These are phyloP conservation scores for Cladophialophora immunda DNA, from an alignment of 2,329 filamentous ascomycete species.

Conservation along the genomic window DNA sequence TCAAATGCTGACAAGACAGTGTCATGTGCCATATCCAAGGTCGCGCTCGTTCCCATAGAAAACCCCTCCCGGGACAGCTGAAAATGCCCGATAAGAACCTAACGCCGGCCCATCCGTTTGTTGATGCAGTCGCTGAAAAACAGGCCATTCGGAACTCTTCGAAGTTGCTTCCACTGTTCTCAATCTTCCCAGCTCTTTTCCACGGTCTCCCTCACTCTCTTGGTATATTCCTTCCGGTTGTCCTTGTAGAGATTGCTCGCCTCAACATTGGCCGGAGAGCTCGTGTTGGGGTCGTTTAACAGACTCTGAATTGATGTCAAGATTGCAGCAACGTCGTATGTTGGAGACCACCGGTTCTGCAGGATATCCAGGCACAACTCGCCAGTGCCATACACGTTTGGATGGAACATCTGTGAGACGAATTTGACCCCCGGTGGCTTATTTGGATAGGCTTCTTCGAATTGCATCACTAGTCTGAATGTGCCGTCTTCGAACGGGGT, in stretches of 20 bases:
- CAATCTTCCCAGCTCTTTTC: conserved; percentile 99
- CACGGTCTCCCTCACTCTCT: conserved; percentile 93
- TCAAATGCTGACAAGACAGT: background rate
- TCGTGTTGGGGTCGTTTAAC: conserved; percentile 98
- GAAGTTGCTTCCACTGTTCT: background rate
- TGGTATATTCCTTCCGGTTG: conserved; percentile 94
- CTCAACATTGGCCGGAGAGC: conserved; percentile 95
- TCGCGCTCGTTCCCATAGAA: background rate
- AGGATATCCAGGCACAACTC: conserved; percentile 96
- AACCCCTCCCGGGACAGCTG: background rate
- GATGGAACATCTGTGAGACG: conserved; percentile 99
- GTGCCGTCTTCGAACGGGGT: conserved; percentile 99
- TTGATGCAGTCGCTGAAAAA: conserved; percentile 24
- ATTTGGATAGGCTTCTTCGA: conserved; percentile 98
- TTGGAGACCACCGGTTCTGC: conserved; percentile 98
- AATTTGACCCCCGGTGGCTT: conserved; percentile 98
- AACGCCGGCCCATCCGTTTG: conserved; percentile 18
- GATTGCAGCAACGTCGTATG: conserved; percentile 96
- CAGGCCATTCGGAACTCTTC: background rate
- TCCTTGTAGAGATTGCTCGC: conserved; percentile 98
- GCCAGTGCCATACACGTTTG: conserved; percentile 96
- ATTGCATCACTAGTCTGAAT: conserved; percentile 97
- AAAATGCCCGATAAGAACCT: background rate
- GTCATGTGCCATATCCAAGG: conserved; percentile 5
- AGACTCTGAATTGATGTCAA: conserved; percentile 98